Base-by-base conservation (phyloP, 257 asterid genomes). In the Nyctanthes arbortristis region DNA sequence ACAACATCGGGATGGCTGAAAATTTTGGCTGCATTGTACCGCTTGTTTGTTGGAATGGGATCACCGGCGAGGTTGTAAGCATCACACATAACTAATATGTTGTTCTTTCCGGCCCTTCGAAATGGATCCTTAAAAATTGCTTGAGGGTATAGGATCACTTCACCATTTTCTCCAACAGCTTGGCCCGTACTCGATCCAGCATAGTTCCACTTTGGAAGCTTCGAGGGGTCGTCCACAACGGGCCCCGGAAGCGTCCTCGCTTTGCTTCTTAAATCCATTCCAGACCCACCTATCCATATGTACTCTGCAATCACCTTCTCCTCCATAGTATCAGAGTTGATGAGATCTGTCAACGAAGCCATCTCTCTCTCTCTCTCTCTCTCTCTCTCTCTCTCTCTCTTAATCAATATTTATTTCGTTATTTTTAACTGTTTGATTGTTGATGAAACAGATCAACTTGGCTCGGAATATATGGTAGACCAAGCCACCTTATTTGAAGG, bases 31-130 rank as follows among this genome's bases (percentile, higher is more conserved):
- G 90, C 90, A 2, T 57, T 65, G 31, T 78, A 61, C 74, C 90
- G 80, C 84, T 85, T 85, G 81, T 82, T 85, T 8, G 88, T 82
- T 1, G 90, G 90, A 34, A 85, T 85, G 3, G 88, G 84, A 66
- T 82, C 90, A 1, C 90, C 88, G 27, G 86, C 83, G 5, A 88
- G 90, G 3, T 88, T 85, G 65, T 85, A 85, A 20, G 84, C 76
- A 61, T 85, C 90, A 31, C 90, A 85, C 81, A 85, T 74, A 2
- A 85, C 90, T 81, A 85, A 61, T 30, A 85, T 85, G 60, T 85
- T 74, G 71, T 85, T 71, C 72, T 86, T n/a, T n/a, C n/a, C n/a
- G n/a, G n/a, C 86, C 71, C 81, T 80, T 40, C 88, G 78, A 78
- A 82, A 85, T 34, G 88, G 90, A 18, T 85, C 90, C 58, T 66